phyloP scores from a whole-genome alignment of 768 basidiomycete genomes.

The Crucibulum laeve region DNA sequence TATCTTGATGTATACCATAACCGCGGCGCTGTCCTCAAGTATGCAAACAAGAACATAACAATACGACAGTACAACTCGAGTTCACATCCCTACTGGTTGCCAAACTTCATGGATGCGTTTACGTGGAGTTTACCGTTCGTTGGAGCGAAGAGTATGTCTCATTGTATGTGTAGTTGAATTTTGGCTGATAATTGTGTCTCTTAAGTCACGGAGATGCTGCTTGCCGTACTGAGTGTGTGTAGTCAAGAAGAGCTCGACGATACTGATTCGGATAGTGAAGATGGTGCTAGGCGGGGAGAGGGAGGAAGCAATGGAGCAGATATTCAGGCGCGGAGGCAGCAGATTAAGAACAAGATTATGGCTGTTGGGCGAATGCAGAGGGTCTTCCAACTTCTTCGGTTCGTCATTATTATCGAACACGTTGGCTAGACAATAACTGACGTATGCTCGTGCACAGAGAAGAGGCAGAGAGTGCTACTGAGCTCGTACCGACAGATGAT shows the following conservation, averaged over 20 bases:
- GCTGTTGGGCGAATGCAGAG: constrained; percentile 90
- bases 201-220: constrained; percentile 94
- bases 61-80: constrained; percentile 82
- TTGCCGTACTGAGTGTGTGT: constrained; percentile 92
- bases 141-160: constrained; percentile 83
- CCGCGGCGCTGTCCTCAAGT: constrained; percentile 94
- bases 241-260: constrained; percentile 88
- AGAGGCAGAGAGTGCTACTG: constrained; percentile 75
- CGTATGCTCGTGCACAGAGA: constrained; percentile 39
- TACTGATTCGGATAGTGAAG: constrained; percentile 34
- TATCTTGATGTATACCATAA: constrained; percentile 97
- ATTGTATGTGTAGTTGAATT: constrained; percentile 2
- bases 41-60: constrained; percentile 94
- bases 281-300: constrained; percentile 25
- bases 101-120: constrained; percentile 97
- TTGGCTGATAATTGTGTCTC: constrained; percentile 5
- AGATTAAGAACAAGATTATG: constrained; percentile 92
- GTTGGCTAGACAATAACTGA: constrained; percentile 3
- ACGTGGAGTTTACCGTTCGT: constrained; percentile 98
- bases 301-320: constrained; percentile 33
- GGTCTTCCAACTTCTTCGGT: constrained; percentile 88
- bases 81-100: constrained; percentile 92
- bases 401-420: constrained; percentile 17
- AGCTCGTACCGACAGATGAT: constrained; percentile 42
- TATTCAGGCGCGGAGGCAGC: constrained; percentile 52